Evolutionary conservation across 257 asterid genomes (phyloP).

Genomic region (Craterostigma plantagineum): DNA sequence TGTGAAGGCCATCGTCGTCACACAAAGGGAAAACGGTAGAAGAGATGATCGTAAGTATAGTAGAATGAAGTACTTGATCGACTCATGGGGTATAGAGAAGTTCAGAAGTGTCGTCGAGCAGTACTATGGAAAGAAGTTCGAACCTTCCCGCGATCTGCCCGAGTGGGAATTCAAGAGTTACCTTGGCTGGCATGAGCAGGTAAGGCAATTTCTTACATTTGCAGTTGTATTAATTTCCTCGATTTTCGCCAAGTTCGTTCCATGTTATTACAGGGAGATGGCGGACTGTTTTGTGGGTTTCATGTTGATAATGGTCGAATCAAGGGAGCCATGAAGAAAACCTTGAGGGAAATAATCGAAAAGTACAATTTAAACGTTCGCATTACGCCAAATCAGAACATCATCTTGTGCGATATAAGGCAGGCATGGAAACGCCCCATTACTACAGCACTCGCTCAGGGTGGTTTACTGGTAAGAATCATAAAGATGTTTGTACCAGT

Average conservation of each 20-base stretch:
- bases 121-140: slow-evolving; percentile 75
- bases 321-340: slow-evolving; percentile 63
- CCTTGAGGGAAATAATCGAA: slow-evolving; percentile 69
- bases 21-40: slow-evolving; percentile 90
- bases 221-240: background rate
- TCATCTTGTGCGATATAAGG: slow-evolving; percentile 59
- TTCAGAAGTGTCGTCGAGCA: slow-evolving; percentile 67
- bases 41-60: slow-evolving; percentile 97
- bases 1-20: slow-evolving; percentile 86
- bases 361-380: slow-evolving; percentile 79
- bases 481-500: slow-evolving; percentile 2
- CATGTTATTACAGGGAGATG: slow-evolving; percentile 57
- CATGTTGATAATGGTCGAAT: slow-evolving; percentile 90
- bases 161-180: slow-evolving; percentile 95
- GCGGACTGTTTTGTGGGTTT: slow-evolving; percentile 75
- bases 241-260: slow-evolving; percentile 2
- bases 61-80: slow-evolving; percentile 83
- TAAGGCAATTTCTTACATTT: slow-evolving; percentile 6
- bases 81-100: slow-evolving; percentile 96
- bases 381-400: slow-evolving; percentile 87
- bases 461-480: slow-evolving; percentile 73
- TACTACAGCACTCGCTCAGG: slow-evolving; percentile 83
- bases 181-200: slow-evolving; percentile 99
- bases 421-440: slow-evolving; percentile 79
- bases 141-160: slow-evolving; percentile 65